Base-by-base conservation (phyloP, 345 rosid genomes). In the Mercurialis annua region DNA sequence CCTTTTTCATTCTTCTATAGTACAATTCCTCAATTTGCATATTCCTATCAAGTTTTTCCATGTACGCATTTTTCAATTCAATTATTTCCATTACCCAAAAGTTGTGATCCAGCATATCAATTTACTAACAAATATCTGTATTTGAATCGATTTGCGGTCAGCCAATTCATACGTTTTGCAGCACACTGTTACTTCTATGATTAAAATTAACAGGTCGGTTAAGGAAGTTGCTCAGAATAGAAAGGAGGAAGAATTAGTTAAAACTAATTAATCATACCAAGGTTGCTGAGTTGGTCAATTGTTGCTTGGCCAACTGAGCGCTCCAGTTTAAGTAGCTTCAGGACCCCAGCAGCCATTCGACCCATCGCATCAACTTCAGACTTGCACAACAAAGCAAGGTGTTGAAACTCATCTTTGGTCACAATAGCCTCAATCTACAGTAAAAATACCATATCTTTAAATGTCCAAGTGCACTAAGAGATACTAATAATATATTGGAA, bases 341-440 rank as follows among this genome's bases (percentile, higher is more conserved):
- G 80, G 71, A 94, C 69, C 55, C 96, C 96, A 51, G 98, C 99
- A 48, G 87, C 80, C 71, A 92, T 84, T 67, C 98, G 83, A 72
- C 98, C 99, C 93, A 89, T 85, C 1, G 98, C 90, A 68, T 92
- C 89, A 70, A 82, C 86, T 80, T 94, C 99, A 48, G 98, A 89
- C 72, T 91, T 85, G 88, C 90, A 86, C 80, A 90, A 79, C 62
- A 72, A 68, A 34, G 82, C 79, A 70, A 94, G 91, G 77, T 91
- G 90, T 76, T 85, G 86, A 70, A 94, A 82, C 86, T 94, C 99
- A 56, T 89, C 89, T 73, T 86, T 90, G 48, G 93, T 87, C 72
- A 91, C 98, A 60, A 81, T 69, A 48, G 90, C 97, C 80, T 94
- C 96, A 71, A 92, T 87, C 99, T 94, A 70, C 71, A 77, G 64